Conservation (phyloP, 306 rosid genomes). For the Betula pendula region DNA sequence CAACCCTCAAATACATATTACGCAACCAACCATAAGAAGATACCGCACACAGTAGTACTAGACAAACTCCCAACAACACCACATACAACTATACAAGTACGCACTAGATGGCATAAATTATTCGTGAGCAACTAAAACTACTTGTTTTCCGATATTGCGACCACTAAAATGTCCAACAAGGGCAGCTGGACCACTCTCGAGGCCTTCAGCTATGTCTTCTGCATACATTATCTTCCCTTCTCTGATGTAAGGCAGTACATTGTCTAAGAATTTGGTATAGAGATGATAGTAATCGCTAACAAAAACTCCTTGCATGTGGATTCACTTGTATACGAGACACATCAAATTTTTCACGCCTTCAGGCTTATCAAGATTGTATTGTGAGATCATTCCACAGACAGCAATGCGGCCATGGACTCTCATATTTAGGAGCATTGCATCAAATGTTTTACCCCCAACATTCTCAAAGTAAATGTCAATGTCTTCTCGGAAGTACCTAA, state of each 20-base stretch:
- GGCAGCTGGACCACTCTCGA: background rate
- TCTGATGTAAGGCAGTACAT: background rate
- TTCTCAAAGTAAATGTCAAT: conserved; percentile 74
- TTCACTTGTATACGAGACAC: conserved; percentile 32
- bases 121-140: conserved; percentile 2
- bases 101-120: background rate
- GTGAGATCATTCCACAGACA: conserved; percentile 59
- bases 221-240: background rate
- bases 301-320: conserved; percentile 49
- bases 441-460: conserved; percentile 70
- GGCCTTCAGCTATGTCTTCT: conserved; percentile 5
- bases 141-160: background rate
- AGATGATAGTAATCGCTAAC: conserved; percentile 35
- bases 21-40: background rate
- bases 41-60: background rate
- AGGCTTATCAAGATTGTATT: conserved; percentile 57
- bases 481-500: conserved; percentile 61
- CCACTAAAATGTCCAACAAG: background rate
- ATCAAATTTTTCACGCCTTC: conserved; percentile 55
- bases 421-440: conserved; percentile 62
- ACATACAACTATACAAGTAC: background rate
- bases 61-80: background rate
- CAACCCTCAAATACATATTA: too few relatives aligned
- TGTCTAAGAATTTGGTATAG: background rate
- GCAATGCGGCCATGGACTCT: conserved; percentile 51